Evolutionary conservation across 2,329 filamentous ascomycete genomes (phyloP), one percentile per base, ranked within the genome.

Genomic region (Trematosphaeria pertusa): DNA sequence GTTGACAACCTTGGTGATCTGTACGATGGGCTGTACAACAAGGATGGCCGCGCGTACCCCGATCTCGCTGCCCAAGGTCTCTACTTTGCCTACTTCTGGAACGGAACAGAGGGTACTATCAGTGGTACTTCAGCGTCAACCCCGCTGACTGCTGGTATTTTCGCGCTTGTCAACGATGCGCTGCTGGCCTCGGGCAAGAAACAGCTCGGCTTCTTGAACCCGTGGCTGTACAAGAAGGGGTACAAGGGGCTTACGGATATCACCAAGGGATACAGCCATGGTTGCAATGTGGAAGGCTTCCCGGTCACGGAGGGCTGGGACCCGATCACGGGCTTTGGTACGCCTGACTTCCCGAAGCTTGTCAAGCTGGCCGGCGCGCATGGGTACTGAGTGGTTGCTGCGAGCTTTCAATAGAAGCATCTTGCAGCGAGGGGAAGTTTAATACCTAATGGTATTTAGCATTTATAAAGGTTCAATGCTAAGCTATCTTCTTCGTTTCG

Each of bases 81-180:
- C 65, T 64, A 71, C 50, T 81, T 78, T 56, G 72, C 70, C 3
- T 70, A 75, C 18, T 64, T 78, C 21, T 72, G 74, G 64, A 71
- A 75, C 44, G 70, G 72, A 2, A 69, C 59, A 0, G 66, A 75
- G 33, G 56, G 56, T 1, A 58, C 62, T 5, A 60, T 81, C 18
- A 76, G 75, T n/a, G 82, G 82, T 9, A 82, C 78, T 3, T 79
- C 75, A 18, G 80, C 83, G 22, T 78, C 84, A 0, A 70, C 81
- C 1, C 87, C 87, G 0, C 71, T 82, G 0, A 81, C 83, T 18
- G 80, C 82, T 0, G 80, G 76, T 5, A 74, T 88, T 37, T 72
- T 88, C 31, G 75, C 81, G 1, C 75, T 88, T 3, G 70, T 88
- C 45, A 88, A 88, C 56, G 84, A 87, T 56, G 82, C 80, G 0